Conservation (phyloP, 1,284 basidiomycete genomes). For the Ceratobasidium sp. region DNA sequence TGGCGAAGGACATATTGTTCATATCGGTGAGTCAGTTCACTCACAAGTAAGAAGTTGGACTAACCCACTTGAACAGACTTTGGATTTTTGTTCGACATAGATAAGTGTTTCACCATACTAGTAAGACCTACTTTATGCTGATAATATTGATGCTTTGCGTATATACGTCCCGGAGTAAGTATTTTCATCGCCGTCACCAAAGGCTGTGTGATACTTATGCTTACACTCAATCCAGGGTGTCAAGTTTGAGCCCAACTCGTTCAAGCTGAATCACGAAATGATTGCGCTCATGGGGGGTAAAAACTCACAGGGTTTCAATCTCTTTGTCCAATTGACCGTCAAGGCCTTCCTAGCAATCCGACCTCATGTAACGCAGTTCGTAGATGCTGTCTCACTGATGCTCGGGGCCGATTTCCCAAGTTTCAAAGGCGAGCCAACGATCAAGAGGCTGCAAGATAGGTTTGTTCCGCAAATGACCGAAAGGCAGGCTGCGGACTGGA, state of each 20-base stretch:
- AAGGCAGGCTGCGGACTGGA: conserved; percentile 89
- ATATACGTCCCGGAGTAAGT: conserved; percentile 69
- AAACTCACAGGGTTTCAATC: conserved; percentile 87
- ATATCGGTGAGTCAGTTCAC: conserved; percentile 42
- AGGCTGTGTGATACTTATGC: neutral
- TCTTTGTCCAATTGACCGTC: conserved; percentile 92
- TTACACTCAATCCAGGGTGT: conserved; percentile 66
- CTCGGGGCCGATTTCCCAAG: conserved; percentile 91
- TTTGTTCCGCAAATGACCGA: conserved; percentile 86
- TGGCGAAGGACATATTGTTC: conserved; percentile 89
- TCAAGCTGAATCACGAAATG: conserved; percentile 99
- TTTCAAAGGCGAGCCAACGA: conserved; percentile 94
- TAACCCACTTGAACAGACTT: conserved; percentile 69
- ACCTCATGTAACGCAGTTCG: conserved; percentile 86
- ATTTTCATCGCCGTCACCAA: conserved; percentile 11
- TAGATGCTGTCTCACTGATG: conserved; percentile 91
- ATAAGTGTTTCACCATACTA: conserved; percentile 61
- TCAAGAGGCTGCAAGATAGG: conserved; percentile 82
- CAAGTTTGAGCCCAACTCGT: conserved; percentile 95
- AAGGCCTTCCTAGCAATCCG: conserved; percentile 96
- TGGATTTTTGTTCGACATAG: conserved; percentile 98
- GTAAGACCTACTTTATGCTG: neutral
- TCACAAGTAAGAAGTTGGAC: conserved; percentile 64
- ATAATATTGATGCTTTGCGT: conserved; percentile 35
- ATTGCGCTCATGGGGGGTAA: conserved; percentile 95